Base-by-base conservation (phyloP, 768 basidiomycete genomes). In the Tulasnella sp. region DNA sequence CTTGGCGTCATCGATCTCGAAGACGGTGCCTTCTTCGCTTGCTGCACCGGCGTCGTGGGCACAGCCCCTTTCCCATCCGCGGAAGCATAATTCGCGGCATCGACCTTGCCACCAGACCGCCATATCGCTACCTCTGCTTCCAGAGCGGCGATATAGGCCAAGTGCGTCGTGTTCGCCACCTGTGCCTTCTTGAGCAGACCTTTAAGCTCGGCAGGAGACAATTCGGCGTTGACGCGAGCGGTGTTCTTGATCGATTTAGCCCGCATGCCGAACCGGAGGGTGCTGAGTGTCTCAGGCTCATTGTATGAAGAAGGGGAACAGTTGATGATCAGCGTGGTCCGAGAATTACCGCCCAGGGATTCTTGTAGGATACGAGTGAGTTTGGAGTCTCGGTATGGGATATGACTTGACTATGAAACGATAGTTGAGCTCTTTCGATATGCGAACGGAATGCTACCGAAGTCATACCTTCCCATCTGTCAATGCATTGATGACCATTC, bases 191-290 rank as follows among this genome's bases (percentile, higher is more conserved):
- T 82, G 63, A 99, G 77, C 34, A 96, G 77, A 10, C 82, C 84
- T 71, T 98, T 99, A 74, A 99, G 86, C 68, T 99, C 96, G 51
- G 93, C 77, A 1, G 96, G 95, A 2, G 95, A 90, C 53, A 99
- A 80, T 72, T 99, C 96, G 55, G 93, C 92, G 71, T 99, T 99
- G 74, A 99, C 90, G 48, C 96, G 88, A 62, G 96, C 96, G 62
- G 88, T 90, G 73, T 99, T 99, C 88, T 98, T 98, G 82, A 99
- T 99, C n/a, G 90, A 89, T 74, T 99, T 99, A n/a, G 96, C 95
- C 64, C 96, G 90, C 70, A 98, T 98, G 77, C 96, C 96, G 71
- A 99, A 99, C 24, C 96, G 86, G n/a, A 99, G 81, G 3, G 96
- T 99, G 2, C 86, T 88, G 32, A 99, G 77, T 0, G 96, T 99